phyloP scores from a whole-genome alignment of 352 stramenopile genomes.

The Phytophthora macrochlamydospora region DNA sequence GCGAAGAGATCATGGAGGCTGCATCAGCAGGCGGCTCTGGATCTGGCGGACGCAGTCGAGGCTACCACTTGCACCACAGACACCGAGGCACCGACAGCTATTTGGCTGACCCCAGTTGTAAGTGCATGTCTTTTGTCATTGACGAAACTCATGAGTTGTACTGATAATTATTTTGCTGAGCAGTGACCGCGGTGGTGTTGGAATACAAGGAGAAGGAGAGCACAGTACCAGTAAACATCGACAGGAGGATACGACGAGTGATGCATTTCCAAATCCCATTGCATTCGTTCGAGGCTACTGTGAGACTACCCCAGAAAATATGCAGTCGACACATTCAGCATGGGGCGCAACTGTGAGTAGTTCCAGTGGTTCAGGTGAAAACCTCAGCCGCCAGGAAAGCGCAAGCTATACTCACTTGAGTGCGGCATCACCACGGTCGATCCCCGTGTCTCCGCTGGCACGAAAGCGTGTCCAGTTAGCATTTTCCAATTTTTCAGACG shows the following conservation, averaged over 20 bases:
- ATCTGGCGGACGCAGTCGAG: conserved; percentile 25
- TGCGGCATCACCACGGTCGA: conserved; percentile 80
- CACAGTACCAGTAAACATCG: conserved; percentile 82
- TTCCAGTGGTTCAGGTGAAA: conserved; percentile 14
- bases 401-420: conserved; percentile 45
- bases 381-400: conserved; percentile 32
- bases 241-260: conserved; percentile 84
- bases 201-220: conserved; percentile 89
- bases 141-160: too few species aligned
- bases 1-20: conserved; percentile 44
- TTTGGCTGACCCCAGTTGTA: conserved; percentile 69
- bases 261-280: conserved; percentile 90
- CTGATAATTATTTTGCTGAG: conserved; percentile 12
- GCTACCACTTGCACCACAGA: conserved; percentile 39
- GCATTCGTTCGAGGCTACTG: conserved; percentile 84
- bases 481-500: conserved; percentile 85
- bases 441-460: conserved; percentile 77
- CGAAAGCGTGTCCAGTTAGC: conserved; percentile 75
- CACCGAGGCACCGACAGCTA: conserved; percentile 53
- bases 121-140: conserved; percentile 18
- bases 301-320: conserved; percentile 64
- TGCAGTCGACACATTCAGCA: conserved; percentile 7
- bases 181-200: conserved; percentile 85
- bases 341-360: conserved; percentile 25
- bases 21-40: conserved; percentile 27